Evolutionary conservation across 176 grass and related monocot species (phyloP).

Genomic region (Aegilops umbellulata): DNA sequence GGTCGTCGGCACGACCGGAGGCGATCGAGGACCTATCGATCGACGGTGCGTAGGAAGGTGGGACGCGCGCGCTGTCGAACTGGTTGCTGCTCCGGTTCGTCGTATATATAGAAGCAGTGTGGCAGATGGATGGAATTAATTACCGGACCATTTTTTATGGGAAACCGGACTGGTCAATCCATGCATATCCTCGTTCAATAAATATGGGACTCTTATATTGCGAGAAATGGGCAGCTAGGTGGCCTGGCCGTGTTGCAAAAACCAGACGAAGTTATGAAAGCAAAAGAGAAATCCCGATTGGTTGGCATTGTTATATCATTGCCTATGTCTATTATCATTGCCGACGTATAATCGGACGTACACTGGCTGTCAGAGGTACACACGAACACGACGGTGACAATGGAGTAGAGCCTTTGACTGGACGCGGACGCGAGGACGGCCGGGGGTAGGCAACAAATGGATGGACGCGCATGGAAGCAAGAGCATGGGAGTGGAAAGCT

Average conservation of each 20-base stretch:
- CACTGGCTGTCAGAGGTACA: background rate
- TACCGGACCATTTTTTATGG: no score
- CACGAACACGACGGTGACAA: background rate
- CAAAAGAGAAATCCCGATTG: background rate
- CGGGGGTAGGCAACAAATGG: background rate
- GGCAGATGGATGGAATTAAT: background rate
- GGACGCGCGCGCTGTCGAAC: background rate
- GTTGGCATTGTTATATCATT: background rate
- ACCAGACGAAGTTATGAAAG: no score
- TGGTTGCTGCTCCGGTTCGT: background rate
- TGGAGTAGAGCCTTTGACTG: background rate
- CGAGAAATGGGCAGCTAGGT: no score
- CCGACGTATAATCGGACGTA: background rate
- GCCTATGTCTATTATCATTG: background rate
- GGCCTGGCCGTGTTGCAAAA: no score
- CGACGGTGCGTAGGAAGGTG: background rate
- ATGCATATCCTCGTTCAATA: no score
- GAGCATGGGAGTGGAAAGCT: background rate
- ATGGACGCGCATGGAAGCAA: background rate
- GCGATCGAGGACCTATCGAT: background rate
- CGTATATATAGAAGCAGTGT: constrained; percentile 3
- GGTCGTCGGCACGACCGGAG: no score
- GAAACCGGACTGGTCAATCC: background rate
- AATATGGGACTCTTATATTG: no score
- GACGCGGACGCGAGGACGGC: background rate